Conservation (phyloP, 140 eudicot species). For the Senecio squalidus region DNA sequence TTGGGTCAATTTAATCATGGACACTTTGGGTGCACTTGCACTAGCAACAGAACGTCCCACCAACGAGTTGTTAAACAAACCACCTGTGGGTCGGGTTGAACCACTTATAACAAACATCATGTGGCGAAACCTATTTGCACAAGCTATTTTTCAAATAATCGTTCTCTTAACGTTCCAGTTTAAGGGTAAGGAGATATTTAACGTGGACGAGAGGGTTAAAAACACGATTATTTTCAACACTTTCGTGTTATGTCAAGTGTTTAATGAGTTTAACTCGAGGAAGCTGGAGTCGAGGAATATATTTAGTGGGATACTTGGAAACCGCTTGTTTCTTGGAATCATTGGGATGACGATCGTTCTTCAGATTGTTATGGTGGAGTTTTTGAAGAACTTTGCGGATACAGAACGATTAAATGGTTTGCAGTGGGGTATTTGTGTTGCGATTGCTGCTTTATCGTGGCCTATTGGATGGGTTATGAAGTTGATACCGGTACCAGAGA, state of each 20-base stretch:
- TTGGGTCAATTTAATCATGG: conserved; percentile 93
- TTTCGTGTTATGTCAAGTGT: conserved; percentile 75
- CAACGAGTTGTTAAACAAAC: conserved; percentile 52
- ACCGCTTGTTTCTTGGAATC: conserved; percentile 61
- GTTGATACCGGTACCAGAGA: conserved; percentile 55
- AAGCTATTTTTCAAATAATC: conserved; percentile 51
- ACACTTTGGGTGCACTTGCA: conserved; percentile 75
- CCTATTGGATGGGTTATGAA: conserved; percentile 68
- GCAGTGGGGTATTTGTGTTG: conserved; percentile 65
- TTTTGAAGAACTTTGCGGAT: conserved; percentile 59
- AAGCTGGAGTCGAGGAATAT: conserved; percentile 65
- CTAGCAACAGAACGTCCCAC: conserved; percentile 70
- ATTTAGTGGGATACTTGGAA: conserved; percentile 45
- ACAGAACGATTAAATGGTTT: conserved; percentile 48
- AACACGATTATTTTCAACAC: conserved; percentile 63
- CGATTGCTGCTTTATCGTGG: conserved; percentile 57
- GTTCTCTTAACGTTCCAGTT: conserved; percentile 58
- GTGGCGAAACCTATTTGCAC: conserved; percentile 77
- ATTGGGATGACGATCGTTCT: conserved; percentile 55
- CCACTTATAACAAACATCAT: conserved; percentile 66
- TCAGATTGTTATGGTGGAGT: conserved; percentile 81
- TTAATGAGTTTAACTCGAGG: conserved; percentile 75
- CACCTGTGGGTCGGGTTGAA: conserved; percentile 60
- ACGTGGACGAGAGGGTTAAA: conserved; percentile 49
- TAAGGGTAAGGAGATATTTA: conserved; percentile 44